These are phyloP conservation scores for Malus asiatica DNA, from an alignment of 306 rosid species.

Conservation along the genomic window DNA sequence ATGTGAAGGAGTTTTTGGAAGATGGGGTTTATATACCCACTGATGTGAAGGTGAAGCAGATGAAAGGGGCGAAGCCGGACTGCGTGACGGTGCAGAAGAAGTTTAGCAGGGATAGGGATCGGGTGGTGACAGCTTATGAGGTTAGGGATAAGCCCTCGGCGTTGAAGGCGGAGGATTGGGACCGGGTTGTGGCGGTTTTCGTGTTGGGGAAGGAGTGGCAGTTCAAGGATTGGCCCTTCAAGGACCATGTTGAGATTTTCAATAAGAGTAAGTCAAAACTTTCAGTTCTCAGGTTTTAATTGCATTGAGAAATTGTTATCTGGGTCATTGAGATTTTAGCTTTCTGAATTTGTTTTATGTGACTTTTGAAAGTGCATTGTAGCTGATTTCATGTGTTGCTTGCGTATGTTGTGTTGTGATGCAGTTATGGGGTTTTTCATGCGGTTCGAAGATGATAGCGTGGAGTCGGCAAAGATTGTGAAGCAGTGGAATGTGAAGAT, in stretches of 20 bases:
- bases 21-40: constrained; percentile 87
- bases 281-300: not conserved
- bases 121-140: constrained; percentile 92
- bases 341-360: not conserved
- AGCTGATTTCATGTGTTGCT: not conserved
- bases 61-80: constrained; percentile 84
- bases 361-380: not conserved
- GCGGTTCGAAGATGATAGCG: constrained; percentile 77
- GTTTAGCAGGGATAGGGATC: constrained; percentile 85
- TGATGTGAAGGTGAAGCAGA: constrained; percentile 87
- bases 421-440: constrained; percentile 57
- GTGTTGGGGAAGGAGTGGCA: constrained; percentile 97
- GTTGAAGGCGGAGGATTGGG: constrained; percentile 89
- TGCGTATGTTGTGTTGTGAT: not conserved
- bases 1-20: constrained; percentile 91
- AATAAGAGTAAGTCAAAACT: constrained; percentile 45
- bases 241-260: constrained; percentile 60
- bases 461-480: constrained; percentile 82
- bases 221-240: constrained; percentile 61
- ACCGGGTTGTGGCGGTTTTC: constrained; percentile 89
- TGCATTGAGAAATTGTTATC: not conserved
- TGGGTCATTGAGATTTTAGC: not conserved
- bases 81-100: constrained; percentile 98
- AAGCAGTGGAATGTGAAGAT: constrained; percentile 99
- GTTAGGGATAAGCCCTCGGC: constrained; percentile 94